Evolutionary conservation across 495 filamentous ascomycete species (phyloP), one percentile per base, ranked within the genome.

Genomic region (Xylaria venustula): DNA sequence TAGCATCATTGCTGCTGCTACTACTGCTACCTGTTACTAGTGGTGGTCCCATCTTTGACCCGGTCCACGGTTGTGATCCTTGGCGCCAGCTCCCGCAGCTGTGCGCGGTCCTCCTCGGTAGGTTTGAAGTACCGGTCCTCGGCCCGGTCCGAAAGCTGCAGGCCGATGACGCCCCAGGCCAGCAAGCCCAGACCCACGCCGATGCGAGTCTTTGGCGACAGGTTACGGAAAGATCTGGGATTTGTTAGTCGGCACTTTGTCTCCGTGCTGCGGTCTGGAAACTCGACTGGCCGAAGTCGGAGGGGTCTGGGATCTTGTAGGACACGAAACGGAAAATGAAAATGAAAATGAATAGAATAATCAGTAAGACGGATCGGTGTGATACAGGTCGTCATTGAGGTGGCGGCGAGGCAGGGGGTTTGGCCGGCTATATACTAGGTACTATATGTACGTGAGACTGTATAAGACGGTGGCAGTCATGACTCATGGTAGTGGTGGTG

Each of bases 71-170:
- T 54, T 30, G 69, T 69, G 63, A 81, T 73, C 53, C 67, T 68
- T n/a, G 79, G 78, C 37, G 68, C 60, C 11, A 69, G 40, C 62
- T 66, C 70, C 19, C 71, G 69, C 54, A 81, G 66, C 23, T 61
- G 74, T 15, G 64, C 75, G 62, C 69, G 71, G 64, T 81, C 79
- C 23, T 72, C 68, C 54, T 79, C 76, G 17, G 76, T 80, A 12
- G 79, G 75, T 49, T 65, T 75, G 53, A 72, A 70, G 49, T 76
- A 71, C 48, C 66, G 71, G 44, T 76, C 72, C 59, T 79, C 79
- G 34, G 71, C 66, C 56, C 68, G 71, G 65, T 78, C 76, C 28
- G 68, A 65, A 9, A 79, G 44, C 17, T 73, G 67, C 36, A 78
- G 71, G 12, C 79, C 79, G 37, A 75, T 61, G 41, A 64, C 46